Base-by-base conservation (phyloP, 352 stramenopile species). In the Thraustochytrium sp. region DNA sequence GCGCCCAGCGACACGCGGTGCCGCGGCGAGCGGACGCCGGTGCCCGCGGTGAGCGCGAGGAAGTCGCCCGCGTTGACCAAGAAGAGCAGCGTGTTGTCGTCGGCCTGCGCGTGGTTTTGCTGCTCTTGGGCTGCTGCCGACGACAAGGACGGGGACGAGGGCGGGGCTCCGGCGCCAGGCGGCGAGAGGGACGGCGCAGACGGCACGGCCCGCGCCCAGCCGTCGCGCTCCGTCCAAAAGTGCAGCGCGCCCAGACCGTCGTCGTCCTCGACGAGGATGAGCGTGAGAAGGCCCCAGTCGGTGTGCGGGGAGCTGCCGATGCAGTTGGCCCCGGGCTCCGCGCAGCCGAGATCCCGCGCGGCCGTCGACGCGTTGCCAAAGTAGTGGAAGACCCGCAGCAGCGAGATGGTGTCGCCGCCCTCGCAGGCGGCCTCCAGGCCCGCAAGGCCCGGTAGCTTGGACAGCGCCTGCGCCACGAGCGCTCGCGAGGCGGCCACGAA, bases 31-130 rank as follows among this genome's bases (percentile, higher is more conserved):
- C 42, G 29, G 34, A 77, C 34, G 42, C 16, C 29, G n/a, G 34
- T 37, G 42, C 37, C 13, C 29, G 42, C 31, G 8, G 49, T 38
- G 9, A 77, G 34, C 40, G 65, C 42, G 23, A 77, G 65, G 26
- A 62, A 77, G 31, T 77, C 65, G 42, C 65, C 65, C 11, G 64
- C 65, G 46, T 77, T 77, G 34, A 72, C 26, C 40, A 77, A 36
- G 34, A 77, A 77, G 13, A 72, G 18, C 13, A 77, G 46, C 0
- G 13, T 62, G 1, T 77, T 36, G 9, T 77, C 2, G 23, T 77
- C n/a, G n/a, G n/a, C n/a, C n/a, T n/a, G n/a, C n/a, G n/a, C n/a
- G n/a, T n/a, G n/a, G n/a, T n/a, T n/a, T n/a, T n/a, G n/a, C n/a
- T n/a, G n/a, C n/a, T n/a, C n/a, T n/a, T n/a, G n/a, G n/a, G n/a